Base-by-base conservation (phyloP, 176 grass and related monocot species). In the Saccharum spontaneum region DNA sequence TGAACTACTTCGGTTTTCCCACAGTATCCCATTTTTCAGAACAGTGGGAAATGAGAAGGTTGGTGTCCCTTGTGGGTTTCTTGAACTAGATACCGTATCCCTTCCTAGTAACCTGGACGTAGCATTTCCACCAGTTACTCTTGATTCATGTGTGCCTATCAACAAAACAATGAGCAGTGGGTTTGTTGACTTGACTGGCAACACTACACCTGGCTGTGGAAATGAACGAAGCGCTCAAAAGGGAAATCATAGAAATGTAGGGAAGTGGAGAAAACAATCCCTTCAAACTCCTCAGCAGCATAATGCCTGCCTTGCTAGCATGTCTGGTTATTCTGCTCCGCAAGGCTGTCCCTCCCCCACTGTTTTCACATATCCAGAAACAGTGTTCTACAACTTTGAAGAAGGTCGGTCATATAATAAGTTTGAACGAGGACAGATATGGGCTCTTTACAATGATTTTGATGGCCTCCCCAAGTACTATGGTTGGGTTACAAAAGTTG, bases 51-150 rank as follows among this genome's bases (percentile, higher is more conserved):
- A 10, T 67, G 91, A 98, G 46, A 49, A 49, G 46, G 88, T 81
- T 39, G 91, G 89, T 80, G 44, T 93, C 76, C 96, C 96, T 67
- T 72, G 78, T 94, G 93, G 93, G 54, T 93, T 89, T 87, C 67
- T 98, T 55, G 93, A 98, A 89, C 91, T 98, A 12, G 95, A 98
- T 77, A 79, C 86, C 39, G 91, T 88, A 77, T 93, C 87, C 76
- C 95, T 98, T 54, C 95, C 95, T 23, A 73, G 36, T 73, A 84
- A 98, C 69, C 86, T 87, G 78, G 75, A 88, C 78, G 73, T 77
- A 44, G 60, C 87, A 57, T 98, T 98, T 89, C 75, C 83, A 83
- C 89, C 87, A 59, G 81, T 95, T 75, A 45, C 71, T 76, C 83
- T 83, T 22, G 76, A 88, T 52, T 84, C 83, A 48, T 75, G 81